These are phyloP conservation scores for Hysterium pulicare DNA, from an alignment of 2,329 filamentous ascomycete genomes.

Conservation along the genomic window DNA sequence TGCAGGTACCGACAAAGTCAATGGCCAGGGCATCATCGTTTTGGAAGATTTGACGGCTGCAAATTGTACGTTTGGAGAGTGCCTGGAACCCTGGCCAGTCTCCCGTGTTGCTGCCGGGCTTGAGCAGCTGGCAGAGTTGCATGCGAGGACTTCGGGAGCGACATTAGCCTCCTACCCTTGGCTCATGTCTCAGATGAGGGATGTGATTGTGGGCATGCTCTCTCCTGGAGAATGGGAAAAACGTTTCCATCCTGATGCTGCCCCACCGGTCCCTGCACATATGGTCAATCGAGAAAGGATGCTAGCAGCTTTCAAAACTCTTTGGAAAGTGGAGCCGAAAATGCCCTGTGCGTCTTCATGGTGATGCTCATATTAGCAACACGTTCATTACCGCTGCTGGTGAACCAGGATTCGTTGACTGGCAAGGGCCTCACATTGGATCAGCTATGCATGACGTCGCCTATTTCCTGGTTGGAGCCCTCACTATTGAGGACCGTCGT, in stretches of 20 bases:
- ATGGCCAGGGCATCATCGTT: slow-evolving; percentile 15
- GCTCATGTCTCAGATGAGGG: slow-evolving; percentile 36
- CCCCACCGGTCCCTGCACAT: slow-evolving; percentile 36
- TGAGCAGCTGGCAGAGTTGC: slow-evolving; percentile 41
- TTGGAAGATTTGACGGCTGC: slow-evolving; percentile 12
- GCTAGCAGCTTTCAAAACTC: slow-evolving; percentile 36
- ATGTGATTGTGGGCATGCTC: slow-evolving; percentile 15
- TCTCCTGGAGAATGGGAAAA: slow-evolving; percentile 28
- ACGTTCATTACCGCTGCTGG: slow-evolving; percentile 40
- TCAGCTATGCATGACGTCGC: slow-evolving; percentile 45
- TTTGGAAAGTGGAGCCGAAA: slow-evolving; percentile 34
- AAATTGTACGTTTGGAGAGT: slow-evolving; percentile 9
- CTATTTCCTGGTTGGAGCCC: slow-evolving; percentile 40
- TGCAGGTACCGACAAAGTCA: slow-evolving; percentile 10
- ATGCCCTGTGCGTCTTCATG: slow-evolving; percentile 44
- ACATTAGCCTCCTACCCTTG: slow-evolving; percentile 26
- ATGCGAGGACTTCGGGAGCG: slow-evolving; percentile 40
- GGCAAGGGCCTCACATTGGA: slow-evolving; percentile 41
- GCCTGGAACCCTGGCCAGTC: slow-evolving; percentile 8
- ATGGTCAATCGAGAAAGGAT: slow-evolving; percentile 36
- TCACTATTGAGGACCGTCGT: slow-evolving; percentile 41
- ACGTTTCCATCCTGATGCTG: slow-evolving; percentile 11
- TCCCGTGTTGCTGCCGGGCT: slow-evolving; percentile 15
- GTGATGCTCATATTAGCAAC: slow-evolving; percentile 46
- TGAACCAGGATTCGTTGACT: slow-evolving; percentile 41